Percentiles rank a stretch among this genome's conserved stretches.
Evolutionary conservation across 805 yeast species (phyloP).

Genomic region (Kluyveromyces aestuarii): DNA sequence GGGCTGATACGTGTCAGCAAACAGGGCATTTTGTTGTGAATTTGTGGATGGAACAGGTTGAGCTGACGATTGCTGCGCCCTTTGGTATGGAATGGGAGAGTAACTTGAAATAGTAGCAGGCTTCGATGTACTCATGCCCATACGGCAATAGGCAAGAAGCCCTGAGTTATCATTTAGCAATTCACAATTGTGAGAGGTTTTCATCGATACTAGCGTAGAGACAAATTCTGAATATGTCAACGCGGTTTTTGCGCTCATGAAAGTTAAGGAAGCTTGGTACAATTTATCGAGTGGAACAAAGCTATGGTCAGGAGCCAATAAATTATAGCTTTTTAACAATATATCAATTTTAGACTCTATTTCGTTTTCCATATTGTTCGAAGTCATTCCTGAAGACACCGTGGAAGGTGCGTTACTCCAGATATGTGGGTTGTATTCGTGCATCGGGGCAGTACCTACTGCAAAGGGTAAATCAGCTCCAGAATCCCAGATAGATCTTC

Average conservation of each 20-base stretch:
- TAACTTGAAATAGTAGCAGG: background rate
- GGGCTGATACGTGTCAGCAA: background rate
- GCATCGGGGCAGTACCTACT: background rate
- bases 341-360: background rate
- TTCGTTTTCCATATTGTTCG: background rate
- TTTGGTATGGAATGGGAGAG: background rate
- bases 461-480: slow-evolving; percentile 2
- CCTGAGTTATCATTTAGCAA: slow-evolving; percentile 15
- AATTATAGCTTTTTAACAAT: background rate
- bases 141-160: slow-evolving; percentile 17
- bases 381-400: background rate
- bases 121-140: slow-evolving; percentile 2
- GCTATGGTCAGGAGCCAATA: slow-evolving; percentile 1
- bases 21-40: background rate
- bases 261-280: slow-evolving; percentile 13
- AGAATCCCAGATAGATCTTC: slow-evolving; percentile 23
- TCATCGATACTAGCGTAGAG: slow-evolving; percentile 15
- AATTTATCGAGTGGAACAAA: slow-evolving; percentile 18
- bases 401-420: slow-evolving; percentile 3
- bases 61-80: background rate
- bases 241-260: slow-evolving; percentile 7
- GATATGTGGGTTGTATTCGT: slow-evolving; percentile 1
- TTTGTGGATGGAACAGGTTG: background rate
- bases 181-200: slow-evolving; percentile 14
- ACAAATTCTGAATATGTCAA: slow-evolving; percentile 13